Evolutionary conservation across 768 basidiomycete genomes (phyloP), one percentile per base, ranked within the genome.

Genomic region (Agrocybe pediades): DNA sequence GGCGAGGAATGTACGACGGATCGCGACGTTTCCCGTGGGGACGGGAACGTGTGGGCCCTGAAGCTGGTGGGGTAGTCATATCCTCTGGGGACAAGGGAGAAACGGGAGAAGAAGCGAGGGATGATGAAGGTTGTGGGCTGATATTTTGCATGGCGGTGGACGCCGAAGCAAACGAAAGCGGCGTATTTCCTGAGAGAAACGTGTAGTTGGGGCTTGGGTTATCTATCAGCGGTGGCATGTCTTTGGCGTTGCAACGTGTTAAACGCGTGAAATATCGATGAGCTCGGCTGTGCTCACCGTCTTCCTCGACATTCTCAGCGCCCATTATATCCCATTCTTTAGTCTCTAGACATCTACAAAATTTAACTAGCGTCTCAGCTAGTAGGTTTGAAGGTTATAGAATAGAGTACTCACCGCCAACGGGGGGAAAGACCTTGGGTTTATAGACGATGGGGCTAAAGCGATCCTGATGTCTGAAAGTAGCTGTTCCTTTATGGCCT

Each of bases 1-100:
- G 89, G 44, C 90, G 85, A 39, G 89, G 90, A 69, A 91, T 92
- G 68, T 90, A 86, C 2, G 81, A 82, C 50, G 85, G 81, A 62
- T 87, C 85, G 49, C 84, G 81, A 63, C 82, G 81, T 74, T 83
- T 87, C 53, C 76, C 77, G 64, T 87, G 84, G 51, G 76, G 79
- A 15, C 78, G 78, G 51, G 72, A 42, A 24, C 68, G 57, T 63
- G 72, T 55, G 64, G 69, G 54, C 61, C 59, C 46, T 49, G 62
- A 60, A 30, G 68, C 63, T 20, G 61, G 46, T 15, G 42, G 52
- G 39, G 57, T 46, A 13, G 53, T 49, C 20, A 55, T 44, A 21
- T 54, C 63, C 42, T 61, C 56, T 46, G 60, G 59, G 6, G 62
- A 55, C 40, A 63, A 53, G 24, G 65, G 62, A 46, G 64, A 60